Conservation (phyloP, 2,329 filamentous ascomycete genomes). For the Talaromyces funiculosus region DNA sequence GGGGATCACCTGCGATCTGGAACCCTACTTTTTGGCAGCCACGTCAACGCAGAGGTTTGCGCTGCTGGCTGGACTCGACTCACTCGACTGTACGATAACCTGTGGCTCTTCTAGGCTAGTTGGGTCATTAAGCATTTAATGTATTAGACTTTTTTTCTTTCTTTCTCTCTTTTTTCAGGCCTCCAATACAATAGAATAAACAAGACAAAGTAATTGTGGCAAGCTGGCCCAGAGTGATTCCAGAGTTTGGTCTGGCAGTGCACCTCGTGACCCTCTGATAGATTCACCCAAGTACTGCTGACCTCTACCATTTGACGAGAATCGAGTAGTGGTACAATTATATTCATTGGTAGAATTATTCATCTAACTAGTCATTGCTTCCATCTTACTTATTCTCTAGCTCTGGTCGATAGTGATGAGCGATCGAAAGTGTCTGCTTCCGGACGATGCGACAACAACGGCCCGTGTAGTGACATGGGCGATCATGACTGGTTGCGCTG, state of each 20-base stretch:
- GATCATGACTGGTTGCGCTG: not conserved
- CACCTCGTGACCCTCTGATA: not conserved
- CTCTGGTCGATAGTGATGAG: not conserved
- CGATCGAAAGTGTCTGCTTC: not conserved
- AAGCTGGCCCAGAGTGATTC: not conserved
- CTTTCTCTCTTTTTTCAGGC: too few species aligned
- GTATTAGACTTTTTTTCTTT: not conserved
- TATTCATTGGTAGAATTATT: not conserved
- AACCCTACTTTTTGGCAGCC: constrained; percentile 10
- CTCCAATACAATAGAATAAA: not conserved
- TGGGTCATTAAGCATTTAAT: not conserved
- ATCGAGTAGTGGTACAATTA: not conserved
- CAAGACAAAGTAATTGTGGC: not conserved
- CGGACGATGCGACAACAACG: not conserved
- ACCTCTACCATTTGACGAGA: not conserved
- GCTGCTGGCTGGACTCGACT: not conserved
- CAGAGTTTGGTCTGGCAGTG: not conserved
- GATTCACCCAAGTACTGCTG: constrained; percentile 1
- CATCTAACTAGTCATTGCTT: not conserved
- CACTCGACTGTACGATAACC: not conserved
- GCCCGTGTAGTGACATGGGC: not conserved
- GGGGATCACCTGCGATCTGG: constrained; percentile 8
- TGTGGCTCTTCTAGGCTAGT: not conserved
- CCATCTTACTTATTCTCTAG: not conserved
- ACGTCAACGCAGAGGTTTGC: not conserved